A percentile compares a stretch with the other conserved stretches of the same genome.
Evolutionary conservation across 441 rosid species (phyloP).

Genomic region (Pelargonium myrrhifolium): DNA sequence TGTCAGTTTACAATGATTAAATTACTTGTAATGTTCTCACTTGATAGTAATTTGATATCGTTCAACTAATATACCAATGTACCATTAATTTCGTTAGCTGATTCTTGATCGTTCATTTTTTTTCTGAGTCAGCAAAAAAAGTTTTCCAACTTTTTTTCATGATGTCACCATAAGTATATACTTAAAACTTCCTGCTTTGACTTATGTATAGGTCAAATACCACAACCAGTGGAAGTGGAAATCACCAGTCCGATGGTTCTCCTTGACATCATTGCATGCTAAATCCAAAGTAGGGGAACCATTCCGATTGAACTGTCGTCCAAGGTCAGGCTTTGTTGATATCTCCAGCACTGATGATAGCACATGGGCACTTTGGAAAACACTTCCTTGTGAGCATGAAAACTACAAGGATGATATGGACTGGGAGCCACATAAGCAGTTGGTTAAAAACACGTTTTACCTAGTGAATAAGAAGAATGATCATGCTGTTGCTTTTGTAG

Average conservation of each 20-base stretch:
- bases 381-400: constrained; percentile 44
- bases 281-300: constrained; percentile 66
- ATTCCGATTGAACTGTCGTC: constrained; percentile 50
- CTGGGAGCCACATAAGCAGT: constrained; percentile 56
- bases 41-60: too few species aligned
- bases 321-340: constrained; percentile 69
- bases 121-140: background rate
- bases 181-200: constrained; percentile 16
- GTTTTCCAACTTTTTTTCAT: background rate
- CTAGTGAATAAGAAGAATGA: constrained; percentile 81
- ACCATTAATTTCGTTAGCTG: constrained; percentile 4
- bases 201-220: constrained; percentile 61
- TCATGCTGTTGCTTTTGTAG: constrained; percentile 66
- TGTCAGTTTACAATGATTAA: too few species aligned
- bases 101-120: constrained; percentile 5
- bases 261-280: constrained; percentile 76
- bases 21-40: too few species aligned
- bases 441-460: constrained; percentile 59
- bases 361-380: constrained; percentile 61
- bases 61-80: background rate
- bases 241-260: constrained; percentile 73
- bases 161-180: constrained; percentile 13
- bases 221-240: constrained; percentile 57
- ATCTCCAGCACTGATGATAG: constrained; percentile 53
- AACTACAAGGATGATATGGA: constrained; percentile 48